Evolutionary conservation across 129 eudicot genomes (phyloP).

Genomic region (Smallanthus sonchifolius): DNA sequence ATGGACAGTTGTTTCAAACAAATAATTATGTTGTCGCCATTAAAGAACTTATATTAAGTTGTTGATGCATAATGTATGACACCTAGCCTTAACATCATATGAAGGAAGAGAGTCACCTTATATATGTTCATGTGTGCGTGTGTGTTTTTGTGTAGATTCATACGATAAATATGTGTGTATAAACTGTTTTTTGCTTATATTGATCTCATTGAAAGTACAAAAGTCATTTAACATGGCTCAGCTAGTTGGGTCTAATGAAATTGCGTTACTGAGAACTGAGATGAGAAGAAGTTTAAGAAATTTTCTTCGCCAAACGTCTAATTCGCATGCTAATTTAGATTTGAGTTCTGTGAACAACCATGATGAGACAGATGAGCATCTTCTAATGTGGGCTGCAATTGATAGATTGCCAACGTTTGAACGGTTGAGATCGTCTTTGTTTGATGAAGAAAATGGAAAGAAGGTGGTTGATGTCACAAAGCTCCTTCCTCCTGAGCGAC

Average conservation of each 20-base stretch:
- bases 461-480: constrained; percentile 48
- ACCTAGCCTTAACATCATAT: neutral
- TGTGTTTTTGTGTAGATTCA: neutral
- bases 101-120: neutral
- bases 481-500: constrained; percentile 51
- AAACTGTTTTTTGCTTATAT: neutral
- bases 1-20: neutral
- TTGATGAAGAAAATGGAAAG: constrained; percentile 37
- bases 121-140: constrained; percentile 3
- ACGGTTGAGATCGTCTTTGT: constrained; percentile 35
- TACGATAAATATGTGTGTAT: neutral
- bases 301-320: constrained; percentile 7
- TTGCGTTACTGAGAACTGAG: constrained; percentile 38
- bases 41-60: neutral
- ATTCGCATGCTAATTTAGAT: constrained; percentile 21
- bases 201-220: neutral
- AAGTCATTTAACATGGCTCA: constrained; percentile 38
- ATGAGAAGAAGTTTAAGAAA: constrained; percentile 42
- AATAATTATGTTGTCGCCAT: neutral
- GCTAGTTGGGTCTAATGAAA: constrained; percentile 30
- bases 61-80: constrained; percentile 3
- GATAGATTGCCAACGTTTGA: constrained; percentile 39
- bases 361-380: constrained; percentile 24
- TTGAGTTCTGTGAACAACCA: constrained; percentile 12
- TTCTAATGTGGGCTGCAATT: constrained; percentile 39